A percentile compares a stretch with the other conserved stretches of the same genome.
Evolutionary conservation across 257 asterid species (phyloP).

Genomic region (Datura wrightii): DNA sequence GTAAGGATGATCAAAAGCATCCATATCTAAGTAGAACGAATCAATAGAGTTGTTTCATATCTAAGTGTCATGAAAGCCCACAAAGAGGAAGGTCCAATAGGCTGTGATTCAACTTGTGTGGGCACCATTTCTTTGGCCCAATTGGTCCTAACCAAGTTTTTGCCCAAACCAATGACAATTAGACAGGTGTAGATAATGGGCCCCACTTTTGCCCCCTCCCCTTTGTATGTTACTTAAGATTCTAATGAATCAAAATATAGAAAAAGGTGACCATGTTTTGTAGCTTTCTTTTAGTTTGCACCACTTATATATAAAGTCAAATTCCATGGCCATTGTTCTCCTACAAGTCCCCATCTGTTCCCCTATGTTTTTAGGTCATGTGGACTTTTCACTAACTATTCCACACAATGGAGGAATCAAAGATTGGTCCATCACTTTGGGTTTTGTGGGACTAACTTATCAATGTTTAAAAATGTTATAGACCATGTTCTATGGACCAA

Average conservation of each 20-base stretch:
- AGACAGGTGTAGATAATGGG: not conserved
- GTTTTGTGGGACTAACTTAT: conserved; percentile 27
- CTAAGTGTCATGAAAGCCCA: conserved; percentile 38
- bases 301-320: conserved; percentile 55
- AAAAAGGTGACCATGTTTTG: conserved; percentile 46
- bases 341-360: conserved; percentile 52
- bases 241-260: not conserved
- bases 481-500: conserved; percentile 1
- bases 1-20: not conserved
- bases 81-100: conserved; percentile 10
- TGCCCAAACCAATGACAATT: not conserved
- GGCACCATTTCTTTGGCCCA: conserved; percentile 29
- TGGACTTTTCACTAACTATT: conserved; percentile 38
- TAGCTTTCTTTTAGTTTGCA: conserved; percentile 59
- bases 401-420: conserved; percentile 15
- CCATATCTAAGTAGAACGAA: no score
- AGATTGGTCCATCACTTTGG: conserved; percentile 13
- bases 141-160: not conserved
- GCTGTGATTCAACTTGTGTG: conserved; percentile 20
- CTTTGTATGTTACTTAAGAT: conserved; percentile 6
- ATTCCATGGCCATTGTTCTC: conserved; percentile 46
- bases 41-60: conserved; percentile 11
- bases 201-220: conserved; percentile 25
- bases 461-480: not conserved
- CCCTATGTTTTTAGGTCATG: conserved; percentile 36